A percentile compares a stretch with the other conserved stretches of the same genome.
Conservation (phyloP, 495 filamentous ascomycete species). For the Polyplosphaeria fusca region DNA sequence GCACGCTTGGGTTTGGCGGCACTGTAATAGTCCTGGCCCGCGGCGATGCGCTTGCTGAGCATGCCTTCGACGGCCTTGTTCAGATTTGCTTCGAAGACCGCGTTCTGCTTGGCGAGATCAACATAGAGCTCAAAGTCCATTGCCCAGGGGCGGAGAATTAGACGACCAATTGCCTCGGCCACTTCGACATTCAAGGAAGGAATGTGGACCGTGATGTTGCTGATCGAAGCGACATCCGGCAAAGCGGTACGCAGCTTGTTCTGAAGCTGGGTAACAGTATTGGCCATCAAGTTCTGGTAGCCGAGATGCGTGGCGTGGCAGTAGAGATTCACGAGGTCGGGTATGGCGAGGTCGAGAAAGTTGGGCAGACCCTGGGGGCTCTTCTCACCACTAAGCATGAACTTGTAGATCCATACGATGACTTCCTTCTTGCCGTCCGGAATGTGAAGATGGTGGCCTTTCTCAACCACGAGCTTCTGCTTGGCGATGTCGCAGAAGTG, state of each 20-base stretch:
- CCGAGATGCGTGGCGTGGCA: not conserved
- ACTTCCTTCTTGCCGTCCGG: constrained; percentile 6
- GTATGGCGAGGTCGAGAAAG: not conserved
- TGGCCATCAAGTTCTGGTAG: not conserved
- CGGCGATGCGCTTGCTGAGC: not conserved
- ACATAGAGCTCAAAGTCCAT: not conserved
- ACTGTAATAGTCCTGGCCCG: not conserved
- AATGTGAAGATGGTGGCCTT: not conserved
- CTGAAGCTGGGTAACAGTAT: not conserved
- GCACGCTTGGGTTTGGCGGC: not conserved
- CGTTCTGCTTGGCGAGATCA: not conserved
- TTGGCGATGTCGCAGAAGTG: constrained; percentile 10
- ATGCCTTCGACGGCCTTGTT: not conserved
- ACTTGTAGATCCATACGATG: constrained; percentile 21
- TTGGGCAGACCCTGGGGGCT: not conserved
- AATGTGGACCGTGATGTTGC: not conserved
- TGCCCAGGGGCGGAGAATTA: not conserved
- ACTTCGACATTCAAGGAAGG: not conserved
- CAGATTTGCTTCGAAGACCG: not conserved
- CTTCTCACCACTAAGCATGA: constrained; percentile 18
- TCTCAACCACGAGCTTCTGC: not conserved
- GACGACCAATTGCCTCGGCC: not conserved
- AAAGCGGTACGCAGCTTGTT: not conserved
- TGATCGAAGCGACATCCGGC: not conserved
- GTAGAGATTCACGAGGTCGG: not conserved